Base-by-base conservation (phyloP, 441 rosid genomes). In the Corymbia citriodora region DNA sequence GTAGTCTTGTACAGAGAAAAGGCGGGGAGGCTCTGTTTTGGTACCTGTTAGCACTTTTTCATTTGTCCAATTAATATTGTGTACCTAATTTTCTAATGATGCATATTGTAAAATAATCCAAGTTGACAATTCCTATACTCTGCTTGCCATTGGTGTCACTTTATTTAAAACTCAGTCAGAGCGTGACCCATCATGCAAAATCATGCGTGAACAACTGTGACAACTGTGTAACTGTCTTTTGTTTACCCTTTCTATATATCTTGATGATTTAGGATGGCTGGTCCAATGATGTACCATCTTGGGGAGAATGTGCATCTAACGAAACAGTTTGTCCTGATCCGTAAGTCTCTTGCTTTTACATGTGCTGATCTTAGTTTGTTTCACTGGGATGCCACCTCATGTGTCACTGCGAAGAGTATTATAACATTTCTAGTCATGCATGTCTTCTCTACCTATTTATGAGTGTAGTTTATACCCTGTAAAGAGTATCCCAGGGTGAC, bases 251-350 rank as follows among this genome's bases (percentile, higher is more conserved):
- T 90, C 74, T 15, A 87, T 87, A 79, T 79, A 79, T 45, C 88
- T 87, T 55, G 68, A 11, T 87, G 72, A 55, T 36, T 33, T 48
- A 97, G 99, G 96, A 94, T 88, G 92, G 92, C 89, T 96, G 98
- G 99, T 93, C 93, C 92, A 92, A 95, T 91, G 93, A 94, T 54
- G 87, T 93, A 89, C 89, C 95, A 9, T 88, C 82, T 48, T 98
- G 98, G 99, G 95, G 92, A 91, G 59, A 91, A 88, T 98, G 99
- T 91, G 90, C 88, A 89, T 17, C 90, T 74, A 93, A 96, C 92
- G 87, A 91, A 83, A 96, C 95, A 13, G 95, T 93, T 36, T 98
- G 99, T 91, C 98, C 99, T 40, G 92, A 98, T 91, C 88, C 55
- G 99, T 98, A 93, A 94, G 97, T 91, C 65, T 59, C 87, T 55